These are phyloP conservation scores for Aurinia saxatilis DNA, from an alignment of 345 rosid genomes.

Conservation along the genomic window DNA sequence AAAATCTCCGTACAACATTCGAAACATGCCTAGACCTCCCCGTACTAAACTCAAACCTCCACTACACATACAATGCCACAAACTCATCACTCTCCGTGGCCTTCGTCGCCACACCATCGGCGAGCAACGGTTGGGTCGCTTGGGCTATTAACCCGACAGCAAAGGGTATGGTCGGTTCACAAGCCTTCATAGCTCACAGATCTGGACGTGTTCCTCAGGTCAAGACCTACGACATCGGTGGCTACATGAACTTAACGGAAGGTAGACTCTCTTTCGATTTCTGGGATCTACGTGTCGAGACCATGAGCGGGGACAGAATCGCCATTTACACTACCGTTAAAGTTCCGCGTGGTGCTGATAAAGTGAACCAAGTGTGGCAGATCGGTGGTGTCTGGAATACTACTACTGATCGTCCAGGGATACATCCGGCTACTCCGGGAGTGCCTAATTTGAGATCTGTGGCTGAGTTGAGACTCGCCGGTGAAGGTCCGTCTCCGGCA, in stretches of 20 bases:
- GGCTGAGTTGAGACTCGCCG: no score
- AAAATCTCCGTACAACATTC: slow-evolving; percentile 31
- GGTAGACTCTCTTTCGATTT: slow-evolving; percentile 40
- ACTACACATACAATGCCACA: slow-evolving; percentile 56
- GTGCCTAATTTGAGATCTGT: slow-evolving; percentile 18
- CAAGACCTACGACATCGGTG: slow-evolving; percentile 46
- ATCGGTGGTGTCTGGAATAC: slow-evolving; percentile 40
- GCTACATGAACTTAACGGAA: slow-evolving; percentile 15
- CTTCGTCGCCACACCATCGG: slow-evolving; percentile 49
- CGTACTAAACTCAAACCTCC: slow-evolving; percentile 42
- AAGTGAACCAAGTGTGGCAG: slow-evolving; percentile 83
- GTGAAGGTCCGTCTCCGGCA: neutral
- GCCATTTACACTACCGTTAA: slow-evolving; percentile 47
- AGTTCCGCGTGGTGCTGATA: slow-evolving; percentile 40
- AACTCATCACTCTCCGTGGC: slow-evolving; percentile 79
- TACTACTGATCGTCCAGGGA: slow-evolving; percentile 19
- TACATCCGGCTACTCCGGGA: slow-evolving; percentile 18
- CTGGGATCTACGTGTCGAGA: slow-evolving; percentile 48
- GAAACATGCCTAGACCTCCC: slow-evolving; percentile 48
- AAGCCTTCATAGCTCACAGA: slow-evolving; percentile 54
- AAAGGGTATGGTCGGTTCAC: slow-evolving; percentile 53
- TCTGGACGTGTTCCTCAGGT: slow-evolving; percentile 6
- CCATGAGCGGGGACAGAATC: slow-evolving; percentile 10
- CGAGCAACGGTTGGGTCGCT: slow-evolving; percentile 54
- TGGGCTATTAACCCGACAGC: slow-evolving; percentile 78